A percentile compares a stretch with the other conserved stretches of the same genome.
phyloP scores from a whole-genome alignment of 306 rosid genomes.

The Fragaria iinumae region DNA sequence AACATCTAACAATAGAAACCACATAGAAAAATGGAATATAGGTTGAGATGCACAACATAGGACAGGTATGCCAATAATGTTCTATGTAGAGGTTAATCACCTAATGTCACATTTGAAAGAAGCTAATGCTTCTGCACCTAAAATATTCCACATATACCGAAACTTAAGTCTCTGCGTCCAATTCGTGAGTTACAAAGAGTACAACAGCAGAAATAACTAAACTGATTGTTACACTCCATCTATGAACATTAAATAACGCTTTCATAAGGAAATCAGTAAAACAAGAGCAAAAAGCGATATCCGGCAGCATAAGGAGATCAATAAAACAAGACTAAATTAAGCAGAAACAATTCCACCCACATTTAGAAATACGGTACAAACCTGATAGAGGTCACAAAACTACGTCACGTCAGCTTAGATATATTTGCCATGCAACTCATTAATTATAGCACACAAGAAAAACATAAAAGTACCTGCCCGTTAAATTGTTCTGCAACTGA shows the following conservation, averaged over 20 bases:
- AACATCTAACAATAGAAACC: slow-evolving; percentile 4
- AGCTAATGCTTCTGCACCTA: neutral
- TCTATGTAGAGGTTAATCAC: neutral
- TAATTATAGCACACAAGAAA: neutral
- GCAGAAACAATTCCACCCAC: neutral
- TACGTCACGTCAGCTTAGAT: neutral
- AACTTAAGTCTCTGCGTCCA: neutral
- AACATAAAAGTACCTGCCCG: slow-evolving; percentile 57
- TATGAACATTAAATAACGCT: neutral
- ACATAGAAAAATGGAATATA: neutral
- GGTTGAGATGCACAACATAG: neutral
- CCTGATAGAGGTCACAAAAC: neutral
- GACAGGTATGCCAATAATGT: neutral
- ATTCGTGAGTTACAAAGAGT: neutral
- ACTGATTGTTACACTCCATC: neutral
- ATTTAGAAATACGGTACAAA: neutral
- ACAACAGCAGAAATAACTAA: neutral
- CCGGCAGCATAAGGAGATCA: neutral
- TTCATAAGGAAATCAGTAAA: neutral
- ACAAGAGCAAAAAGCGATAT: neutral
- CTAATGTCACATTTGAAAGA: neutral
- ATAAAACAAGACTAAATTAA: neutral
- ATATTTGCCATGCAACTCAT: neutral
- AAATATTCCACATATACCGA: neutral
- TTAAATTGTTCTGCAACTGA: slow-evolving; percentile 36